Base-by-base conservation (phyloP, 164 flowering plant species). In the Vitis labrusca region DNA sequence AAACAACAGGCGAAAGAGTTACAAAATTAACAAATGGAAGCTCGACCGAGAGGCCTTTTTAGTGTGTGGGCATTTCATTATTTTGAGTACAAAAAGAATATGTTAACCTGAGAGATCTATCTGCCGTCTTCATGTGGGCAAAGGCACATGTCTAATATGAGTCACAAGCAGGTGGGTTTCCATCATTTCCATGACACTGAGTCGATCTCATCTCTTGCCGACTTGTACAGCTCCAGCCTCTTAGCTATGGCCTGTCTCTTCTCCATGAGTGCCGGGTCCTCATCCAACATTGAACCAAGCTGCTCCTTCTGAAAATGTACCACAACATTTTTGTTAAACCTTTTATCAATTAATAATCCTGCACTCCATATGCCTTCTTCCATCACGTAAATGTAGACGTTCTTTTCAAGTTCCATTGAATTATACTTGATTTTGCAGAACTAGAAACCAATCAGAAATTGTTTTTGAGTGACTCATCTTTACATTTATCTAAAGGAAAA, bases 191-290 rank as follows among this genome's bases (percentile, higher is more conserved):
- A 94, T 61, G 96, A 91, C 48, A 92, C 97, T 0, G 93, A 47
- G 60, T 94, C 98, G 50, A 94, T 91, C 64, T 93, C 98, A 65
- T 91, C 98, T 64, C 97, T 82, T 7, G 97, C 98, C 23, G 91
- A 83, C 77, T 91, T 94, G 92, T 91, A 94, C 9, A 91, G 83
- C 69, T 88, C 89, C 44, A 91, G 96, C 80, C 93, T 81, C 75
- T 92, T 90, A 50, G 94, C 94, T 68, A 86, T 71, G 30, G 65
- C 56, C 10, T 84, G 83, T 73, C 98, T 85, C 77, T 81, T 89
- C 66, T 84, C 94, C 97, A 91, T 94, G 19, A 94, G 84, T n/a
- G 83, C 81, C 2, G 98, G 97, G 80, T 94, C 97, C 76, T 91
- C 98, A 69, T 94, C 96, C 77, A 94, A 73, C 98, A 94, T 94